Evolutionary conservation across 148 eudicot species (phyloP).

Genomic region (Arctostaphylos glauca): DNA sequence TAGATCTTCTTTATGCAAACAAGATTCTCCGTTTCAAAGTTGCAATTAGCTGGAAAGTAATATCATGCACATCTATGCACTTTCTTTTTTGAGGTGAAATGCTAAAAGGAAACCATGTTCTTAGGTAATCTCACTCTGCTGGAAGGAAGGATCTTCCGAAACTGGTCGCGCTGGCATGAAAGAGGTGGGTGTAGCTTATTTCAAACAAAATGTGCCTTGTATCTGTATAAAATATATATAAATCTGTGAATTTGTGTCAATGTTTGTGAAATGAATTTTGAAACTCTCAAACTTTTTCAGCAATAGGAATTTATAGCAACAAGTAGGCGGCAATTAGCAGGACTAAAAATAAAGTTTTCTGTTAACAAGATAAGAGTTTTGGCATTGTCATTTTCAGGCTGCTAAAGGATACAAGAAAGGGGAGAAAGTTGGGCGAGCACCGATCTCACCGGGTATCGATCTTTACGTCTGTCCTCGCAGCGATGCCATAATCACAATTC

Average conservation of each 20-base stretch:
- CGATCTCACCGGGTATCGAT: constrained; percentile 49
- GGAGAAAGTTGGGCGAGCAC: constrained; percentile 65
- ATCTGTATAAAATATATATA: neutral
- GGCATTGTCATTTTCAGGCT: constrained; percentile 35
- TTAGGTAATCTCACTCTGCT: constrained; percentile 68
- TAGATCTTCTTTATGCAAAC: neutral
- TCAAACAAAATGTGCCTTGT: neutral
- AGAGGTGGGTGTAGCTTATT: constrained; percentile 43
- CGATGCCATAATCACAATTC: constrained; percentile 56
- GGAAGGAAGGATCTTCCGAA: constrained; percentile 57
- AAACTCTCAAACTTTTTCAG: neutral
- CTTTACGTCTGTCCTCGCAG: constrained; percentile 74
- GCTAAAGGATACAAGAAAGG: constrained; percentile 56
- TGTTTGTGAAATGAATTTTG: neutral
- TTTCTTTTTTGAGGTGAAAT: neutral
- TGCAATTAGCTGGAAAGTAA: constrained; percentile 5
- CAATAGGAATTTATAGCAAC: neutral
- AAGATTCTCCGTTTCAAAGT: neutral
- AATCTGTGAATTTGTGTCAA: neutral
- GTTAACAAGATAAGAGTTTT: neutral
- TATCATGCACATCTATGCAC: neutral
- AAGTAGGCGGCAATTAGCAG: neutral
- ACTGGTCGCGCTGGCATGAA: constrained; percentile 49
- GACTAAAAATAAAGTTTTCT: neutral
- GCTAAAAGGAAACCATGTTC: constrained; percentile 3